Percentiles rank a stretch among this genome's conserved stretches.
These are phyloP conservation scores for Colletotrichum incanum DNA, from an alignment of 2,329 filamentous ascomycete genomes.

Conservation along the genomic window DNA sequence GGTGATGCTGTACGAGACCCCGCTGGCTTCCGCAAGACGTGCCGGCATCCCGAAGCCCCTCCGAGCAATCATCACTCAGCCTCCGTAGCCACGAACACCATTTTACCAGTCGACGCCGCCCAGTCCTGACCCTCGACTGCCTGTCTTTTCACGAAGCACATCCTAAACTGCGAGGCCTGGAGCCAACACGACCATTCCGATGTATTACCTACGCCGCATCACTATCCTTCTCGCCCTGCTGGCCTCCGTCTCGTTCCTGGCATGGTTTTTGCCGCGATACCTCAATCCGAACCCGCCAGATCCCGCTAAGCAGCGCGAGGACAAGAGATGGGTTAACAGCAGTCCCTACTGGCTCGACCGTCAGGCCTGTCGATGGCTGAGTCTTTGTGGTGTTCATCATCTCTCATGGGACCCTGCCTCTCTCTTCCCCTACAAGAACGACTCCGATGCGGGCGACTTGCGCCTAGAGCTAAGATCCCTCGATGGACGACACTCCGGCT, in stretches of 20 bases:
- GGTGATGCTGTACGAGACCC: slow-evolving; percentile 40
- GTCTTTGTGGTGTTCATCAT: slow-evolving; percentile 85
- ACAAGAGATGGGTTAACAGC: slow-evolving; percentile 78
- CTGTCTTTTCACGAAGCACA: not conserved
- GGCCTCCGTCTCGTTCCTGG: slow-evolving; percentile 62
- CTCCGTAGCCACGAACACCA: slow-evolving; percentile 29
- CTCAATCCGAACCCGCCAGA: slow-evolving; percentile 77
- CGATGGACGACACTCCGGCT: slow-evolving; percentile 45
- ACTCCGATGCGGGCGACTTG: slow-evolving; percentile 47
- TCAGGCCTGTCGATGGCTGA: slow-evolving; percentile 84
- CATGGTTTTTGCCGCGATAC: slow-evolving; percentile 67
- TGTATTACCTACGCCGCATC: slow-evolving; percentile 65
- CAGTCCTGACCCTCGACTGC: not conserved
- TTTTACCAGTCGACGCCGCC: slow-evolving; percentile 16
- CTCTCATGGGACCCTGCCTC: slow-evolving; percentile 73
- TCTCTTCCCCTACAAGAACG: slow-evolving; percentile 48
- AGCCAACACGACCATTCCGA: slow-evolving; percentile 46
- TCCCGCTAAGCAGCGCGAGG: slow-evolving; percentile 73
- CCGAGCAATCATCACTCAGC: slow-evolving; percentile 39
- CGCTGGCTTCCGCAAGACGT: slow-evolving; percentile 37
- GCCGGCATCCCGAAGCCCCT: slow-evolving; percentile 40
- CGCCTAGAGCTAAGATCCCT: slow-evolving; percentile 54
- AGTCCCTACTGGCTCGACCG: slow-evolving; percentile 83
- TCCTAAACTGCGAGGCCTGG: slow-evolving; percentile 29
- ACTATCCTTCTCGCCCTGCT: slow-evolving; percentile 58